Evolutionary conservation across 2,329 filamentous ascomycete species (phyloP).

Genomic region (Nectriaceae sp.): DNA sequence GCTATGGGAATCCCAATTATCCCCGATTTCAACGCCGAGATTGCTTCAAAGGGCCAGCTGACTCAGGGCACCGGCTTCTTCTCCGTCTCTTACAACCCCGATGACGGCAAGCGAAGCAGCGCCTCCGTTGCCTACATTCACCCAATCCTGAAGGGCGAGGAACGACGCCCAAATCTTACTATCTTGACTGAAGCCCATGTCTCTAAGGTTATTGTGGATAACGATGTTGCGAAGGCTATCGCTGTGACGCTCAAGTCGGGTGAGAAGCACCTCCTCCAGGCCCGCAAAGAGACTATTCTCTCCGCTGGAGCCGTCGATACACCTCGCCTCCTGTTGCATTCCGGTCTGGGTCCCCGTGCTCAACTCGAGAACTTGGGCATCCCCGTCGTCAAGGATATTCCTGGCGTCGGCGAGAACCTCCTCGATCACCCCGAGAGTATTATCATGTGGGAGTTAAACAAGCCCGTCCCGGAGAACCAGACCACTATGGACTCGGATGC

Average conservation of each 20-base stretch:
- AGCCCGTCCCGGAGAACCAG: constrained; percentile 72
- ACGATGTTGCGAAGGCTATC: constrained; percentile 72
- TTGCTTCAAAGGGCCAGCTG: constrained; percentile 70
- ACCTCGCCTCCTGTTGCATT: constrained; percentile 64
- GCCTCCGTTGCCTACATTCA: constrained; percentile 93
- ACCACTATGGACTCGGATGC: constrained; percentile 92
- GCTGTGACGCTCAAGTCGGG: constrained; percentile 62
- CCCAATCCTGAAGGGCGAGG: constrained; percentile 81
- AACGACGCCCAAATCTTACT: constrained; percentile 81
- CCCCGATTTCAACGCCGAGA: constrained; percentile 84
- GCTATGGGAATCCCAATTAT: constrained; percentile 81
- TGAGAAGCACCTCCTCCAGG: constrained; percentile 55
- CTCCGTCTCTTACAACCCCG: constrained; percentile 88
- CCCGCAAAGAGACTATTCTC: constrained; percentile 76
- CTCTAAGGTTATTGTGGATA: constrained; percentile 72
- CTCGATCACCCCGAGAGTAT: constrained; percentile 63
- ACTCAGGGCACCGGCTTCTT: constrained; percentile 85
- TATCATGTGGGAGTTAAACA: constrained; percentile 76
- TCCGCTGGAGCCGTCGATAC: constrained; percentile 82
- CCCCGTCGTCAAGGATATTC: constrained; percentile 56
- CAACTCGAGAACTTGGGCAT: constrained; percentile 57
- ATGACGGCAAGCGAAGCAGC: constrained; percentile 80
- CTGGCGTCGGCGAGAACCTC: constrained; percentile 63
- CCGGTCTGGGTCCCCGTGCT: constrained; percentile 56
- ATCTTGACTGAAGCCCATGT: constrained; percentile 89